phyloP scores from a whole-genome alignment of 352 stramenopile genomes.

The Phytophthora foliorum region DNA sequence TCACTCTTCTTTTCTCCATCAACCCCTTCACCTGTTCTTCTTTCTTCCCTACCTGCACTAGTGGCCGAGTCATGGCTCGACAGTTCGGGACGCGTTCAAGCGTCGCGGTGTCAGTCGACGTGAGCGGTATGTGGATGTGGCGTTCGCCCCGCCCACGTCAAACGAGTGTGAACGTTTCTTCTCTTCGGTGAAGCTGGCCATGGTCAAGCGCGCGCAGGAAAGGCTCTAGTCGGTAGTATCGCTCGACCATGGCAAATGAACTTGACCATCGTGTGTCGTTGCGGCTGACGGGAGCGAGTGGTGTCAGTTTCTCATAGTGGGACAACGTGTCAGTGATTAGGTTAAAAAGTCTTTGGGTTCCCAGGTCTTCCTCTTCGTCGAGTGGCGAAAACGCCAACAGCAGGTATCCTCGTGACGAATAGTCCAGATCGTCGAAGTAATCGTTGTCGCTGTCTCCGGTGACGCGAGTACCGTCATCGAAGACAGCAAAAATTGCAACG shows the following conservation, averaged over 20 bases:
- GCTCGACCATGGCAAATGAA: slow-evolving; percentile 1
- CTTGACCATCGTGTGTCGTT: slow-evolving; percentile 7
- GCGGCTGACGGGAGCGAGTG: slow-evolving; percentile 1
- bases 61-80: too few relatives aligned
- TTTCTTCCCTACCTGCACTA: too few relatives aligned
- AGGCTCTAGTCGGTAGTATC: background rate
- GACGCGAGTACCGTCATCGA: background rate
- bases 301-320: slow-evolving; percentile 4
- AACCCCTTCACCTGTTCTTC: too few relatives aligned
- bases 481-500: slow-evolving; percentile 4
- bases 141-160: slow-evolving; percentile 10
- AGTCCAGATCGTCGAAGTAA: background rate
- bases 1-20: too few relatives aligned
- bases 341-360: slow-evolving; percentile 22
- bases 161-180: slow-evolving; percentile 14
- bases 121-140: slow-evolving; percentile 1
- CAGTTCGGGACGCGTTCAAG: background rate
- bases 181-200: slow-evolving; percentile 19
- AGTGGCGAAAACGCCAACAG: slow-evolving; percentile 17
- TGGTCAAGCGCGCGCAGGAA: background rate
- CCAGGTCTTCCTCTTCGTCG: slow-evolving; percentile 16
- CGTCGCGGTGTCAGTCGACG: slow-evolving; percentile 4
- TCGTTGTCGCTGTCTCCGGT: background rate
- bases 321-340: slow-evolving; percentile 24
- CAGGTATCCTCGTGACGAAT: background rate